Percentiles rank a stretch among this genome's conserved stretches.
These are phyloP conservation scores for Piper longum DNA, from an alignment of 164 flowering plant species.

Conservation along the genomic window DNA sequence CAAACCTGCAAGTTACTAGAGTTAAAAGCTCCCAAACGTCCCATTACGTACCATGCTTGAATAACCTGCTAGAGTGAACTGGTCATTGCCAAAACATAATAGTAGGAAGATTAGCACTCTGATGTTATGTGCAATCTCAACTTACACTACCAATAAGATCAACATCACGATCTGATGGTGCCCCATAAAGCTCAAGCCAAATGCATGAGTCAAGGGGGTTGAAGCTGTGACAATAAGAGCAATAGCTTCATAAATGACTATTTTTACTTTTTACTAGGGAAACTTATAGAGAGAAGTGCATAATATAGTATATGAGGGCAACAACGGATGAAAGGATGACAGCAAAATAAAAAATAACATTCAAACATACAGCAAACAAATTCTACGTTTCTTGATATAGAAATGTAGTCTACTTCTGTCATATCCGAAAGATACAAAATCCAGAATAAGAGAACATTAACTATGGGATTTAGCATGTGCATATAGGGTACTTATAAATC, in stretches of 20 bases:
- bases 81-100: not conserved
- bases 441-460: no score
- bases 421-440: no score
- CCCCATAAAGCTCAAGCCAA: slow-evolving; percentile 83
- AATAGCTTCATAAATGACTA: not conserved
- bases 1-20: slow-evolving; percentile 78
- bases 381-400: no score
- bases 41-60: slow-evolving; percentile 93
- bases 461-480: no score
- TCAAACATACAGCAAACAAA: no score
- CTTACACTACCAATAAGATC: slow-evolving; percentile 85
- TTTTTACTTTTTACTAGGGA: no score
- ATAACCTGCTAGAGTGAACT: slow-evolving; percentile 41
- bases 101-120: not conserved
- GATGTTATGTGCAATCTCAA: slow-evolving; percentile 1
- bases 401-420: no score
- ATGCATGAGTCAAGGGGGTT: slow-evolving; percentile 70
- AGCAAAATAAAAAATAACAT: no score
- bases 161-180: slow-evolving; percentile 85
- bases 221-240: slow-evolving; percentile 36
- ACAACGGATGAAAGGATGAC: no score
- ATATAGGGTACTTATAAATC: no score
- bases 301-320: no score
- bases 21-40: slow-evolving; percentile 81
- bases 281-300: no score